A percentile compares a stretch with the other conserved stretches of the same genome.
phyloP scores from a whole-genome alignment of 2,329 filamentous ascomycete genomes.

The Rhynchosporium secalis region DNA sequence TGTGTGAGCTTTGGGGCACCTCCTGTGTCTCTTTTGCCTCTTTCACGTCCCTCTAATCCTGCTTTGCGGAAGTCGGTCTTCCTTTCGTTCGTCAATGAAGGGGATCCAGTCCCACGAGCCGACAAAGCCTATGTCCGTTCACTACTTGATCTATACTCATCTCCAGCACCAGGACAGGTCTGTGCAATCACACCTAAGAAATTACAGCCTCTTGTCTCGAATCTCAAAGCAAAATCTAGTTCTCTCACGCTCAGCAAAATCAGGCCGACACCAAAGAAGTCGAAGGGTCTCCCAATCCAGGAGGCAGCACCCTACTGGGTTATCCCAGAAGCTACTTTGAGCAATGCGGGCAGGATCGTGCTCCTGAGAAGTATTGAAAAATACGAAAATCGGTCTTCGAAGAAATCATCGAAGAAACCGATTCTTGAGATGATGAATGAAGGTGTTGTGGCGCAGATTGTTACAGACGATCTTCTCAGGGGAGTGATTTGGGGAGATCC shows the following conservation, averaged over 20 bases:
- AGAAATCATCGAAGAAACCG: conserved; percentile 47
- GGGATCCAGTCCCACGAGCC: conserved; percentile 76
- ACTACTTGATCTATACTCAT: conserved; percentile 68
- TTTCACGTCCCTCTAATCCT: conserved; percentile 56
- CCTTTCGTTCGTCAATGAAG: conserved; percentile 80
- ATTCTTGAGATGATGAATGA: conserved; percentile 53
- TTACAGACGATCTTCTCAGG: conserved; percentile 67
- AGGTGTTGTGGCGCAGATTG: conserved; percentile 67
- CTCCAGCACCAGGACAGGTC: conserved; percentile 44
- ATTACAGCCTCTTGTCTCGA: conserved; percentile 23
- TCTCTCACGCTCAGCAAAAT: conserved; percentile 28
- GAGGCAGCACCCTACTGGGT: conserved; percentile 55
- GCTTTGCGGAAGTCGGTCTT: conserved; percentile 68
- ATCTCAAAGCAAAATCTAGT: conserved; percentile 30
- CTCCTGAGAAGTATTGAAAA: conserved; percentile 58
- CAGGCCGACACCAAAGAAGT: conserved; percentile 28
- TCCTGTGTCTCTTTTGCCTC: conserved; percentile 69
- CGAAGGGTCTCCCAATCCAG: conserved; percentile 26
- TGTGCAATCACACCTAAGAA: conserved; percentile 24
- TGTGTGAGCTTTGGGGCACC: conserved; percentile 86
- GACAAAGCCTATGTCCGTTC: conserved; percentile 75
- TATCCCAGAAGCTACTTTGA: conserved; percentile 65
- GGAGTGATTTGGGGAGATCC: conserved; percentile 80
- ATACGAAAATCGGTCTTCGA: conserved; percentile 43
- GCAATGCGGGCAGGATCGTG: conserved; percentile 68